Evolutionary conservation across 768 basidiomycete species (phyloP).

Genomic region (Sarcodon sp.): DNA sequence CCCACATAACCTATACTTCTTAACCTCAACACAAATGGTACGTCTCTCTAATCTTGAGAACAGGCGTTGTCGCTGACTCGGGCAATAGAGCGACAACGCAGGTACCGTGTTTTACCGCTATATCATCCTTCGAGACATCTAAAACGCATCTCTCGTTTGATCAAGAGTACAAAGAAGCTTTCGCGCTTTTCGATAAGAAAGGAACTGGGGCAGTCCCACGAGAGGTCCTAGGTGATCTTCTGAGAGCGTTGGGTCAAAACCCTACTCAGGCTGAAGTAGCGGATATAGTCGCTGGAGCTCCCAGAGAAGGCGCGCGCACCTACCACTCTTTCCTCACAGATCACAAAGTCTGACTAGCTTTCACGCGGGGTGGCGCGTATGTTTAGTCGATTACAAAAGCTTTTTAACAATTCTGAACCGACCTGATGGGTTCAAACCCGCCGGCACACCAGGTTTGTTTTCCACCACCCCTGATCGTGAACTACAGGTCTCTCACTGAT

Average conservation of each 20-base stretch:
- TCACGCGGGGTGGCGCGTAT: not conserved
- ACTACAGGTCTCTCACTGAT: not conserved
- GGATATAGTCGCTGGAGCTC: slow-evolving; percentile 61
- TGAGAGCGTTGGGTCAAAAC: slow-evolving; percentile 93
- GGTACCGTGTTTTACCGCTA: slow-evolving; percentile 14
- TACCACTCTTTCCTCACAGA: not conserved
- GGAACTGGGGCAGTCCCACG: slow-evolving; percentile 85
- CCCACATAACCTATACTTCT: too few relatives aligned
- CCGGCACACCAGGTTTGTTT: slow-evolving; percentile 78
- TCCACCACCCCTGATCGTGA: not conserved
- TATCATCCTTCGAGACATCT: not conserved
- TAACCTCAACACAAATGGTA: too few relatives aligned
- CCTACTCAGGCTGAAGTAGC: slow-evolving; percentile 98
- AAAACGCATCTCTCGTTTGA: not conserved
- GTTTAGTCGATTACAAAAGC: slow-evolving; percentile 79
- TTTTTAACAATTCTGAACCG: slow-evolving; percentile 89
- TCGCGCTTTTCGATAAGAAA: slow-evolving; percentile 95
- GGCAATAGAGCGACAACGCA: slow-evolving; percentile 36
- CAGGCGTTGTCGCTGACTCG: not conserved
- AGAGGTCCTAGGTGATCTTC: slow-evolving; percentile 82
- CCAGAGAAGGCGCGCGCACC: slow-evolving; percentile 59
- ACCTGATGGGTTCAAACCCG: slow-evolving; percentile 94
- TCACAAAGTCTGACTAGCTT: not conserved
- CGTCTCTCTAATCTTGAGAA: too few relatives aligned
- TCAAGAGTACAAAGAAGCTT: slow-evolving; percentile 93